phyloP scores from a whole-genome alignment of 768 basidiomycete genomes.

The Naganishia vishniacii region DNA sequence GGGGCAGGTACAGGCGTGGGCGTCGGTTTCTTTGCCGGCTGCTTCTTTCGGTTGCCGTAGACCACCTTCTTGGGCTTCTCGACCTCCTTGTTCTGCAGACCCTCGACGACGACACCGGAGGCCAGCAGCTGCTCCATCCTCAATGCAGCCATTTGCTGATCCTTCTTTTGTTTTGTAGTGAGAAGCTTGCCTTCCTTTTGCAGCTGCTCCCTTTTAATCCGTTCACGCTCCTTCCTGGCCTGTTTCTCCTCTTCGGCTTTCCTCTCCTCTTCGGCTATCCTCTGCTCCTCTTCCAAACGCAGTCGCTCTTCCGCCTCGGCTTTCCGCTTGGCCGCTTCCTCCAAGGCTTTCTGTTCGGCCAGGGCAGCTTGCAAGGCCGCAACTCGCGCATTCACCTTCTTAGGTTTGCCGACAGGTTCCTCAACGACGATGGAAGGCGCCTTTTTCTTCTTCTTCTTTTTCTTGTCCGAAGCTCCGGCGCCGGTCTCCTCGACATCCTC shows the following conservation, averaged over 20 bases:
- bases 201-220: constrained; percentile 69
- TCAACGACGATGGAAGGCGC: too few species aligned
- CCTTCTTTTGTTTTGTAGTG: constrained; percentile 97
- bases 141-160: constrained; percentile 78
- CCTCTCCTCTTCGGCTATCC: constrained; percentile 55
- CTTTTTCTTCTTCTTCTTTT: constrained; percentile 69
- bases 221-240: constrained; percentile 72
- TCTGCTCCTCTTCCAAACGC: constrained; percentile 18
- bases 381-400: constrained; percentile 56
- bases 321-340: constrained; percentile 66
- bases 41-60: constrained; percentile 77
- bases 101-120: constrained; percentile 81
- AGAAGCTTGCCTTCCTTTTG: constrained; percentile 90
- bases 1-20: constrained; percentile 35
- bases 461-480: constrained; percentile 48
- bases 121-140: constrained; percentile 84
- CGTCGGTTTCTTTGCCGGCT: constrained; percentile 34
- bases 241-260: constrained; percentile 62
- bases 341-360: constrained; percentile 81
- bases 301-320: not conserved
- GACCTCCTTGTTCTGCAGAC: constrained; percentile 57
- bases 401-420: constrained; percentile 42
- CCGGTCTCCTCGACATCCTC: constrained; percentile 58
- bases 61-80: constrained; percentile 64
- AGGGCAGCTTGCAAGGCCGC: constrained; percentile 80